Evolutionary conservation across 306 rosid genomes (phyloP).

Genomic region (Luffa acutangula): DNA sequence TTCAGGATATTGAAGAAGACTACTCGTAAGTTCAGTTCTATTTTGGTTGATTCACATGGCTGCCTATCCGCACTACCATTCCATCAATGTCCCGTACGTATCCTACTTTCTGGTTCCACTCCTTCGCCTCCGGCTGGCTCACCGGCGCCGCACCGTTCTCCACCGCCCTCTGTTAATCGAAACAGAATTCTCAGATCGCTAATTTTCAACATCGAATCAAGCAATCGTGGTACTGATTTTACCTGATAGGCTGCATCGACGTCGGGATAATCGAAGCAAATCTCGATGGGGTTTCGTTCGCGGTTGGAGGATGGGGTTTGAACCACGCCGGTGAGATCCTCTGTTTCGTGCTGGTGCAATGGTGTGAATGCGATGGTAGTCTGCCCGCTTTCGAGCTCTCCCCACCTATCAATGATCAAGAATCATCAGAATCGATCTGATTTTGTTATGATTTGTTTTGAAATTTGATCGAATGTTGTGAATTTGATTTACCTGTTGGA

Average conservation of each 20-base stretch:
- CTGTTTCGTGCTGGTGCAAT: slow-evolving; percentile 62
- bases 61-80: slow-evolving; percentile 64
- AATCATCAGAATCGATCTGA: neutral
- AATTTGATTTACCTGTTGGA: slow-evolving; percentile 35
- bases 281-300: slow-evolving; percentile 50
- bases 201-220: neutral
- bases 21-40: neutral
- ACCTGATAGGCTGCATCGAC: slow-evolving; percentile 65
- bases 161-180: slow-evolving; percentile 53
- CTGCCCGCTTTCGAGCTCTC: slow-evolving; percentile 68
- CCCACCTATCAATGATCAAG: slow-evolving; percentile 40
- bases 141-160: slow-evolving; percentile 68
- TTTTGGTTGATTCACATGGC: slow-evolving; percentile 38
- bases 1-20: neutral
- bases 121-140: slow-evolving; percentile 59
- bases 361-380: slow-evolving; percentile 88
- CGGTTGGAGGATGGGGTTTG: slow-evolving; percentile 21
- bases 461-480: neutral
- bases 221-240: neutral
- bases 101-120: slow-evolving; percentile 86
- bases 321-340: slow-evolving; percentile 53
- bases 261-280: slow-evolving; percentile 55
- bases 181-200: neutral
- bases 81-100: slow-evolving; percentile 76
- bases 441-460: neutral